A percentile compares a stretch with the other conserved stretches of the same genome.
phyloP scores from a whole-genome alignment of 73 alveolate genomes.

The Paramecium sonneborni region DNA sequence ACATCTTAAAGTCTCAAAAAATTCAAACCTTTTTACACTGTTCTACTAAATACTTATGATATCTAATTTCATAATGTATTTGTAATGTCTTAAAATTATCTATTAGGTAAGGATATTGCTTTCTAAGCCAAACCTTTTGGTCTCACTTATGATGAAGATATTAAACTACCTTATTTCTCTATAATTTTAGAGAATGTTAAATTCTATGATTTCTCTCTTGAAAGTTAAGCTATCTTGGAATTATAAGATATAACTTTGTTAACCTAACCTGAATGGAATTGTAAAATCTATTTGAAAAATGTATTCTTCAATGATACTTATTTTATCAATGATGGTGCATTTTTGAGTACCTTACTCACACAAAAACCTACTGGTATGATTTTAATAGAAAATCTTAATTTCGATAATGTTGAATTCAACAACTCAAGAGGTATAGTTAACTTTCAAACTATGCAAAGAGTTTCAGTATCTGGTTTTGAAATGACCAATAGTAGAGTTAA shows the following conservation, averaged over 20 bases:
- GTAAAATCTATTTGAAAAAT: not conserved
- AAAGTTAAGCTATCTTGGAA: not conserved
- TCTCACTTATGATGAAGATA: not conserved
- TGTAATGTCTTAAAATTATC: not conserved
- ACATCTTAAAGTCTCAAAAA: not conserved
- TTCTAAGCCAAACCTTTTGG: conserved; percentile 12
- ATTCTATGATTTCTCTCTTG: conserved; percentile 23
- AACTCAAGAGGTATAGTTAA: conserved; percentile 23
- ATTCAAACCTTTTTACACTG: conserved; percentile 15
- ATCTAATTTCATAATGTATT: not conserved
- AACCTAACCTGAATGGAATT: conserved; percentile 21
- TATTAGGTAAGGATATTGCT: not conserved
- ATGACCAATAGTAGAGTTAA: not conserved
- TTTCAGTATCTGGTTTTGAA: not conserved
- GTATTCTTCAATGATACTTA: not conserved
- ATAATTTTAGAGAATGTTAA: not conserved
- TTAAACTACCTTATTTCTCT: not conserved
- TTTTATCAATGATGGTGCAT: not conserved
- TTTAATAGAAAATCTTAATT: not conserved
- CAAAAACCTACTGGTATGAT: not conserved
- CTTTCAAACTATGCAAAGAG: conserved; percentile 11
- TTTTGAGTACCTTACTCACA: not conserved
- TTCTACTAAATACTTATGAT: conserved; percentile 4
- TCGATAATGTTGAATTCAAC: not conserved
- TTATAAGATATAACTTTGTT: not conserved